These are phyloP conservation scores for Candida adriatica DNA, from an alignment of 805 yeast species.

Conservation along the genomic window DNA sequence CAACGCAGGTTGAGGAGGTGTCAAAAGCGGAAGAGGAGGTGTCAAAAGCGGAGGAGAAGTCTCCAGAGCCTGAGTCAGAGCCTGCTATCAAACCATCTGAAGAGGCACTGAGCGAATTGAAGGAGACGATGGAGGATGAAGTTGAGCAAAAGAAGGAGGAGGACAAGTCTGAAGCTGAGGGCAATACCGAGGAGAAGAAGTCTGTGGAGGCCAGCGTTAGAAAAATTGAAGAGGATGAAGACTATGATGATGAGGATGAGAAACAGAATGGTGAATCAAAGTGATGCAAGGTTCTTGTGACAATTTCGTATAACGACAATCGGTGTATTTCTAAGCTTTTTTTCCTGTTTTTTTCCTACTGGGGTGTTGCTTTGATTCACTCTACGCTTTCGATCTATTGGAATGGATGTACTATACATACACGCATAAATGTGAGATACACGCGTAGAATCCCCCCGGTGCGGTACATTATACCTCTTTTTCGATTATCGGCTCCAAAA, in stretches of 20 bases:
- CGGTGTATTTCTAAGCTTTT: conserved; percentile 1
- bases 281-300: conserved; percentile 2
- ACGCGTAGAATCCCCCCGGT: neutral
- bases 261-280: conserved; percentile 12
- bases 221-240: conserved; percentile 33
- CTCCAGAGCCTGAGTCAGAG: conserved; percentile 11
- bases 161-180: too few species aligned
- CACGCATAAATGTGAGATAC: neutral
- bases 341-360: conserved; percentile 1
- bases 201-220: conserved; percentile 33
- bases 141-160: conserved; percentile 26
- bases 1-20: neutral
- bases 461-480: conserved; percentile 21
- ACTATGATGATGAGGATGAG: conserved; percentile 31
- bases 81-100: conserved; percentile 21
- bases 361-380: neutral
- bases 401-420: conserved; percentile 6
- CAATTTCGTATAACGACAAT: conserved; percentile 1
- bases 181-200: conserved; percentile 22
- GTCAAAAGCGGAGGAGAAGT: neutral
- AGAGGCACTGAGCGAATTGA: conserved; percentile 21
- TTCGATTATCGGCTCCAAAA: conserved; percentile 45
- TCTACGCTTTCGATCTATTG: neutral
- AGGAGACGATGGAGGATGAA: conserved; percentile 32
- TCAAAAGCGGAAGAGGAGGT: conserved; percentile 2